A percentile compares a stretch with the other conserved stretches of the same genome.
phyloP scores from a whole-genome alignment of 2,329 filamentous ascomycete genomes.

The Penicillium sp. region DNA sequence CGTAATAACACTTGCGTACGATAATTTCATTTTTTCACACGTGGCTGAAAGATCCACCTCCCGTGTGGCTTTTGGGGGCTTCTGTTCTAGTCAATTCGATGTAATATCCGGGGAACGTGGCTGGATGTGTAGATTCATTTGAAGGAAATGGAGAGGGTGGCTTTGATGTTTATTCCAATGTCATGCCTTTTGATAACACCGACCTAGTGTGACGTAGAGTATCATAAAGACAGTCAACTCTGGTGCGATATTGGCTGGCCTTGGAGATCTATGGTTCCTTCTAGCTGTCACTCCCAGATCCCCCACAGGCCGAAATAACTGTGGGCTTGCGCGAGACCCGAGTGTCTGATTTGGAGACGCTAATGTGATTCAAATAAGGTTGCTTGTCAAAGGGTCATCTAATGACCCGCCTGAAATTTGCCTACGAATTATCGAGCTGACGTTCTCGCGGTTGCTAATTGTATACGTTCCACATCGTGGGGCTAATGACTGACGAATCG shows the following conservation, averaged over 20 bases:
- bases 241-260: neutral
- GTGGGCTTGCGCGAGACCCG: neutral
- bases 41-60: neutral
- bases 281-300: neutral
- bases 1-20: neutral
- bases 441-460: neutral
- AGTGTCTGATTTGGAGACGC: neutral
- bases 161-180: neutral
- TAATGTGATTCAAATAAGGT: neutral
- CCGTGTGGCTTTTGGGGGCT: neutral
- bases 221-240: no score
- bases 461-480: neutral
- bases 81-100: neutral
- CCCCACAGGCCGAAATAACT: neutral
- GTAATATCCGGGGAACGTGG: neutral
- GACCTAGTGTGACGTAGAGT: neutral
- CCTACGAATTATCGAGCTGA: neutral
- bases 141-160: neutral
- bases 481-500: neutral
- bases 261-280: neutral
- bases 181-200: neutral
- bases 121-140: neutral
- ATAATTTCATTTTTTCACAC: neutral
- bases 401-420: neutral
- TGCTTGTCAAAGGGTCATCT: neutral